A percentile compares a stretch with the other conserved stretches of the same genome.
Evolutionary conservation across 2,329 filamentous ascomycete genomes (phyloP).

Genomic region (Macrophomina tecta): DNA sequence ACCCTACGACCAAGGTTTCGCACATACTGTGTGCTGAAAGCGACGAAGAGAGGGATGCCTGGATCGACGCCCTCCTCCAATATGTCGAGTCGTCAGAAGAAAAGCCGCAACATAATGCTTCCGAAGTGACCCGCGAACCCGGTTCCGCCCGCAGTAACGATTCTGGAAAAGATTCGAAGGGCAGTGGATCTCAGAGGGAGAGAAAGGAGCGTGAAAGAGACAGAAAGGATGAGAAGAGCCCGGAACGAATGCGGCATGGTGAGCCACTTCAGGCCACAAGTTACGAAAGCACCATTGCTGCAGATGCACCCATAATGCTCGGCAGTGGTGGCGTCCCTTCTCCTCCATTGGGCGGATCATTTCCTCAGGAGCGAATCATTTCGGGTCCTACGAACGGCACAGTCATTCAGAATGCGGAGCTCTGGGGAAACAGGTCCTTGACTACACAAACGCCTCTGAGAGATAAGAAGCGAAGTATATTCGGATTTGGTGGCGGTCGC

Average conservation of each 20-base stretch:
- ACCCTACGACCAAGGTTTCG: conserved; percentile 83
- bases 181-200: conserved; percentile 31
- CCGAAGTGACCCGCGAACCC: conserved; percentile 51
- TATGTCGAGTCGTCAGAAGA: conserved; percentile 81
- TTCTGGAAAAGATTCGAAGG: conserved; percentile 49
- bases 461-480: conserved; percentile 78
- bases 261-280: conserved; percentile 55
- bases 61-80: conserved; percentile 87
- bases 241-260: neutral
- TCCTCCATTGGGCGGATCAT: conserved; percentile 41
- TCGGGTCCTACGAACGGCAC: conserved; percentile 85
- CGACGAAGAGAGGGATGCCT: conserved; percentile 87
- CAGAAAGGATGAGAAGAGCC: conserved; percentile 12
- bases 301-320: conserved; percentile 62
- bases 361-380: conserved; percentile 63
- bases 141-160: conserved; percentile 31
- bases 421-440: conserved; percentile 79
- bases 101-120: conserved; percentile 36
- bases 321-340: conserved; percentile 40
- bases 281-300: conserved; percentile 63
- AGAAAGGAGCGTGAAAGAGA: conserved; percentile 1
- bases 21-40: conserved; percentile 97
- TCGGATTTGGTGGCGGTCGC: conserved; percentile 58
- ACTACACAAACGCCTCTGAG: conserved; percentile 67
- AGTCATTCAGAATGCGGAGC: conserved; percentile 79